These are phyloP conservation scores for Parathielavia appendiculata DNA, from an alignment of 495 filamentous ascomycete genomes.

Conservation along the genomic window DNA sequence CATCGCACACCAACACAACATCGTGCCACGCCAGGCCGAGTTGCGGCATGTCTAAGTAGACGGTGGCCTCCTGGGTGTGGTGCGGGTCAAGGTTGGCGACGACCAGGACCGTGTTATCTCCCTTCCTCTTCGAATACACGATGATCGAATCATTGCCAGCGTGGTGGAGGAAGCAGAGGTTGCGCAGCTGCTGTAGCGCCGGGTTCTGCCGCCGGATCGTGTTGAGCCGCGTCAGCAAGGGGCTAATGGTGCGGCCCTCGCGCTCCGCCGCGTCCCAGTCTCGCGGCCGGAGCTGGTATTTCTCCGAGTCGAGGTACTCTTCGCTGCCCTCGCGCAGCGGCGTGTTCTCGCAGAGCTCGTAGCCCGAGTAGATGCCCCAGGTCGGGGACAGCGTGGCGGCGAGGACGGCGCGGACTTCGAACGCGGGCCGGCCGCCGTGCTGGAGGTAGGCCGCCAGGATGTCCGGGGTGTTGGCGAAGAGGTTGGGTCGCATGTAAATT, in stretches of 20 bases:
- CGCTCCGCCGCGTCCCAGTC: not conserved
- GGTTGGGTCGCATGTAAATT: not conserved
- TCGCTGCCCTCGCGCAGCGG: not conserved
- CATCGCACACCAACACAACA: not conserved
- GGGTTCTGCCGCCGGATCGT: not conserved
- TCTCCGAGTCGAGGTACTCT: not conserved
- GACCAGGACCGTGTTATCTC: not conserved
- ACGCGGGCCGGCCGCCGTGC: not conserved
- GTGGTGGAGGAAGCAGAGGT: not conserved
- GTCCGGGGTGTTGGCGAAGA: not conserved
- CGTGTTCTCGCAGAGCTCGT: not conserved
- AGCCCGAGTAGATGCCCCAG: not conserved
- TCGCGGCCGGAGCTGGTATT: not conserved
- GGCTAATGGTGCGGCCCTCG: not conserved
- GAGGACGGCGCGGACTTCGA: not conserved
- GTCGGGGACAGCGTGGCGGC: not conserved
- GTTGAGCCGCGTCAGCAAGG: not conserved
- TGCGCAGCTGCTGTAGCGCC: not conserved
- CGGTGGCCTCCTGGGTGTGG: not conserved
- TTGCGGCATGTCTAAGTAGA: not conserved
- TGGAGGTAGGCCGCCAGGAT: not conserved
- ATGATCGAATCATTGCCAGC: not conserved
- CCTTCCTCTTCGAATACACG: not conserved
- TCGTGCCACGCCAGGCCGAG: not conserved
- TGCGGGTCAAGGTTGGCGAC: not conserved